These are phyloP conservation scores for Salix caprea DNA, from an alignment of 345 rosid species.

Conservation along the genomic window DNA sequence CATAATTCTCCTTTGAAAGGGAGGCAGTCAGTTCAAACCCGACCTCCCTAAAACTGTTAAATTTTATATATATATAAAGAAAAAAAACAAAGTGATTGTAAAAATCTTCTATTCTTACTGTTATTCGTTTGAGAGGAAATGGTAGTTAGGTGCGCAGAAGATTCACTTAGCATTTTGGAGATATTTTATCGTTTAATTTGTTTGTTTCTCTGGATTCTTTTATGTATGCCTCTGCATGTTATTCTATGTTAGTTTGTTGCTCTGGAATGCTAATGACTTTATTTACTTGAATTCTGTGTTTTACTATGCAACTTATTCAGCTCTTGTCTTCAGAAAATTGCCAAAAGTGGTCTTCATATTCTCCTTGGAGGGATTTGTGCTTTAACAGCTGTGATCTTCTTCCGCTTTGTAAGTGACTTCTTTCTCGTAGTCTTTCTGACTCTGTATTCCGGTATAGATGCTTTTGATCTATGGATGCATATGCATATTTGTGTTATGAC, in stretches of 20 bases:
- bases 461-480: constrained; percentile 8
- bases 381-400: constrained; percentile 77
- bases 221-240: neutral
- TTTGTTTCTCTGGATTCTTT: neutral
- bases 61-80: neutral
- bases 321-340: constrained; percentile 63
- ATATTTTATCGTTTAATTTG: neutral
- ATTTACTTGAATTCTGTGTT: neutral
- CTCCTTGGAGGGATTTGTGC: constrained; percentile 92
- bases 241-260: neutral
- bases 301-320: constrained; percentile 2
- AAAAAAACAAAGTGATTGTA: too few species aligned
- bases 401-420: constrained; percentile 75
- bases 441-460: neutral
- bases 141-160: neutral
- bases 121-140: neutral
- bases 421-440: constrained; percentile 2
- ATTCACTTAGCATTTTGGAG: neutral
- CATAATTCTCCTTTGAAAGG: neutral
- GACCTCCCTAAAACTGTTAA: neutral
- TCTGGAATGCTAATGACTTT: neutral
- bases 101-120: neutral
- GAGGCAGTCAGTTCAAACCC: neutral
- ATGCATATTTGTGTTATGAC: neutral
- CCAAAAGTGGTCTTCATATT: constrained; percentile 86